These are phyloP conservation scores for Hansenula lynferdii DNA, from an alignment of 1,139 yeast species.

Conservation along the genomic window DNA sequence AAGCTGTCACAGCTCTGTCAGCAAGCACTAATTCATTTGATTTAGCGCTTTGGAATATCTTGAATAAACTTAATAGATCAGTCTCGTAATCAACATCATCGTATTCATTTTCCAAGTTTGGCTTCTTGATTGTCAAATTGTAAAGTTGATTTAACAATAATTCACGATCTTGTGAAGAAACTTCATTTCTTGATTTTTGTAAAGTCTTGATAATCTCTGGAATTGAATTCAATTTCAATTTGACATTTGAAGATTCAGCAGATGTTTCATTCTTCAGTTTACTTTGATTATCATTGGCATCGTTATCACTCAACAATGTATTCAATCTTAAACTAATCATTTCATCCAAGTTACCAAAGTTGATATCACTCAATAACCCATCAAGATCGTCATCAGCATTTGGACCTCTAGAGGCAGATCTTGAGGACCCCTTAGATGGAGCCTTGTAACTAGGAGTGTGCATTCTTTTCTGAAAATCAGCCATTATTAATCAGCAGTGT, in stretches of 20 bases:
- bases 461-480: neutral
- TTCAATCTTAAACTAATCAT: conserved; percentile 17
- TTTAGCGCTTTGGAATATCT: conserved; percentile 6
- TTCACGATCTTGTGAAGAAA: conserved; percentile 19
- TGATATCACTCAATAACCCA: conserved; percentile 18
- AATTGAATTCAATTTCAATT: conserved; percentile 15
- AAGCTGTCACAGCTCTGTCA: conserved; percentile 16
- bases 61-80: conserved; percentile 8
- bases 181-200: conserved; percentile 15
- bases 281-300: conserved; percentile 6
- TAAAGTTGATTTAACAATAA: conserved; percentile 19
- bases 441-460: conserved; percentile 2
- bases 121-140: conserved; percentile 8
- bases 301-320: conserved; percentile 7
- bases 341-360: conserved; percentile 21
- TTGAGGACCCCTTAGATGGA: conserved; percentile 4
- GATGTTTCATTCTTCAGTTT: conserved; percentile 3
- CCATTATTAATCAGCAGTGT: too few relatives aligned
- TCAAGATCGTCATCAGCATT: conserved; percentile 11
- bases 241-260: conserved; percentile 7
- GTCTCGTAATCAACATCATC: conserved; percentile 11
- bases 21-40: conserved; percentile 14
- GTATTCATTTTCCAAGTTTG: conserved; percentile 8
- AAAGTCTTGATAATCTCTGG: conserved; percentile 16
- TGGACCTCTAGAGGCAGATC: conserved; percentile 21